Evolutionary conservation across 768 basidiomycete species (phyloP).

Genomic region (Boletus vermiculosoides): DNA sequence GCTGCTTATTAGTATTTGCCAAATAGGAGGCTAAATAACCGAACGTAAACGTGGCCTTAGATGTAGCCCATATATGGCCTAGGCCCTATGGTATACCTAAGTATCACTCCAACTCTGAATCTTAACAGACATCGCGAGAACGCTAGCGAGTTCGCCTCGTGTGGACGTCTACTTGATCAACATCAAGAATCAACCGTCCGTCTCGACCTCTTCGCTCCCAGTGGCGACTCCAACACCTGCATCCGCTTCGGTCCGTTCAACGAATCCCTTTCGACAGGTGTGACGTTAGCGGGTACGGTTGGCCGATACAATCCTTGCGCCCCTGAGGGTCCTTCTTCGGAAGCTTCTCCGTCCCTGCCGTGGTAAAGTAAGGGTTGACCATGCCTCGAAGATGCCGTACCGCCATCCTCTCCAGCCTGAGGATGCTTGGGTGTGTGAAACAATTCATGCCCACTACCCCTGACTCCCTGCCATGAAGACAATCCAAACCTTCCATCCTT

Average conservation of each 20-base stretch:
- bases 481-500: constrained; percentile 49
- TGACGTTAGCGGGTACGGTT: constrained; percentile 42
- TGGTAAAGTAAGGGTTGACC: constrained; percentile 9
- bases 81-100: too few species aligned
- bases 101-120: not conserved
- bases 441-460: constrained; percentile 39
- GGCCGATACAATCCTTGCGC: constrained; percentile 16
- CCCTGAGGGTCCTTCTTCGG: constrained; percentile 20
- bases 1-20: not conserved
- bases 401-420: constrained; percentile 21
- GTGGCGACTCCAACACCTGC: constrained; percentile 30
- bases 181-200: constrained; percentile 18
- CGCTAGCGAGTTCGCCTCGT: not conserved
- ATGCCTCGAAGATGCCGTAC: constrained; percentile 11
- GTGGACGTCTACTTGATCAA: not conserved
- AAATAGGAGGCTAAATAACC: constrained; percentile 1
- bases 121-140: not conserved
- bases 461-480: constrained; percentile 18
- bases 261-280: constrained; percentile 48
- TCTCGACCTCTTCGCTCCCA: constrained; percentile 27
- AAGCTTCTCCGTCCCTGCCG: constrained; percentile 20
- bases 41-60: not conserved
- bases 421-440: constrained; percentile 55
- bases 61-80: not conserved
- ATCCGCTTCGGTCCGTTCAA: constrained; percentile 19